A percentile compares a stretch with the other conserved stretches of the same genome.
Evolutionary conservation across 2,329 filamentous ascomycete species (phyloP).

Genomic region (Zasmidium cellare): DNA sequence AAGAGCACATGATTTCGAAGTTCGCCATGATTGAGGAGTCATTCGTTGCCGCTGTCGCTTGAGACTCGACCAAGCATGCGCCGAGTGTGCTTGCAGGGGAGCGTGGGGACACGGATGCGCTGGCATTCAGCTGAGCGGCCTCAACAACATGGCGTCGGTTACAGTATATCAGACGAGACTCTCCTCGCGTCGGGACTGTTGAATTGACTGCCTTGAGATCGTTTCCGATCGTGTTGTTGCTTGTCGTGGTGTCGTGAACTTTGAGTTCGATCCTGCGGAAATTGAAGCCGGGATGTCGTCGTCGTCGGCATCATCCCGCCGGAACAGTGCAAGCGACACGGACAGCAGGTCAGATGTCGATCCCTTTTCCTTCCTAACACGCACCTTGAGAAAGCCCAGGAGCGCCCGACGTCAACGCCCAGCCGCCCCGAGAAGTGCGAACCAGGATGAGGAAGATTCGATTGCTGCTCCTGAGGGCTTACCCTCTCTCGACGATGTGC

Average conservation of each 20-base stretch:
- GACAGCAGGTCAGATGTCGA: neutral
- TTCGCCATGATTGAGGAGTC: too few relatives aligned
- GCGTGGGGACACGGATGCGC: neutral
- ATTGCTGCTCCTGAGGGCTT: neutral
- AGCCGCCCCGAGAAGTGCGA: neutral
- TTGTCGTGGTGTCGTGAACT: too few relatives aligned
- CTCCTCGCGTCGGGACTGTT: too few relatives aligned
- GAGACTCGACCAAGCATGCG: too few relatives aligned
- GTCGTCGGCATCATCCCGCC: neutral
- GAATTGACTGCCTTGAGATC: too few relatives aligned
- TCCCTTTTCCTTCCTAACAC: neutral
- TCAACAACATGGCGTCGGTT: too few relatives aligned
- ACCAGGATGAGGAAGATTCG: neutral
- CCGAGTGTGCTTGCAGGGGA: neutral
- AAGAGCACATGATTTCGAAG: too few relatives aligned
- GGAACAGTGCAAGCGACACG: neutral
- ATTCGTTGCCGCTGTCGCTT: too few relatives aligned
- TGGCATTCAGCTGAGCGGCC: neutral
- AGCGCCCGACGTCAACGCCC: neutral
- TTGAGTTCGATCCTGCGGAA: too few relatives aligned
- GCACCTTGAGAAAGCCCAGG: neutral
- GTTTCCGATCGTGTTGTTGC: too few relatives aligned
- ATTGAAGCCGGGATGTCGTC: neutral
- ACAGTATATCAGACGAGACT: too few relatives aligned
- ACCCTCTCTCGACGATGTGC: neutral